Base-by-base conservation (phyloP, 2,329 filamentous ascomycete species). In the Arthroderma sp. region DNA sequence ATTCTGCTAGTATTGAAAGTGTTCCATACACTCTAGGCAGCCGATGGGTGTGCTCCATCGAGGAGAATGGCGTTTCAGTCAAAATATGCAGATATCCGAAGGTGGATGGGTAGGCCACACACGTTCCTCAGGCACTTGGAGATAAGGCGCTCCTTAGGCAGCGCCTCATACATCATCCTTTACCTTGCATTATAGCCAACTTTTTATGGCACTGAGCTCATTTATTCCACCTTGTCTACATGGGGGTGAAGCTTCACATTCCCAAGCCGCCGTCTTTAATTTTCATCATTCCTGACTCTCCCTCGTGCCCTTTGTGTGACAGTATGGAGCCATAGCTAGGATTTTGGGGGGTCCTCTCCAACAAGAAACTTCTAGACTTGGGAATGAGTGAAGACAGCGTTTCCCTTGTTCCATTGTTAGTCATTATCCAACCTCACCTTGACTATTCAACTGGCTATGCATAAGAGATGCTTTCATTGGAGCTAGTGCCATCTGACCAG, bases 81-180 rank as follows among this genome's bases (percentile, higher is more conserved):
- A 53, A 43, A 23, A 41, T 11, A 47, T 60, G 58, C 58, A 58
- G 44, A 31, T 38, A 60, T 52, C 58, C 58, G 58, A 47, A 44
- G 9, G 39, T 44, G 52, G 39, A 52, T 31, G 23, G 47, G 49
- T 28, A 21, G 33, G 44, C 52, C 38, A 55, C 53, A 49, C 28
- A 47, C 13, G 49, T 53, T 58, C 33, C 53, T 47, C 25, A 56
- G 44, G 35, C 17, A 31, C 44, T 53, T 58, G n/a, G 31, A 60
- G 56, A 53, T 38, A 19, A 38, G 56, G 37, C 58, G 38, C 28
- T 55, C 21, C 28, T 58, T 39, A 38, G 39, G 58, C 33, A 57
- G 35, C 51, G 47, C 33, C 56, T 58, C 19, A 38, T 39, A 23
- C 52, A 56, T 53, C 25, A 17, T 43, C 33, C 53, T 7, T 41